Percentiles rank a stretch among this genome's conserved stretches.
Evolutionary conservation across 2,329 filamentous ascomycete genomes (phyloP).

Genomic region (Huntiella moniliformis): DNA sequence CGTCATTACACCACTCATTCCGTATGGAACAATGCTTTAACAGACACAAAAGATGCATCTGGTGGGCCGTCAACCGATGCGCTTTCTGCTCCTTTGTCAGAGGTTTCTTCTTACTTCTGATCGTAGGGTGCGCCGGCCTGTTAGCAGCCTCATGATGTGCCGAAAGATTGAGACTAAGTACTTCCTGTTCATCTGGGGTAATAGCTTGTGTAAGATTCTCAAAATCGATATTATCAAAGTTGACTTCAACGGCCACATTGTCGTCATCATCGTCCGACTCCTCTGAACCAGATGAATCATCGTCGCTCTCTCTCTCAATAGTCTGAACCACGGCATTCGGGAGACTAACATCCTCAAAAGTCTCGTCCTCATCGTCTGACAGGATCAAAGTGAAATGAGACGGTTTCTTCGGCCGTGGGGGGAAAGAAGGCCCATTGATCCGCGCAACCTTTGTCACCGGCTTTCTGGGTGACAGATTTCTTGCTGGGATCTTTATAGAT

Average conservation of each 20-base stretch:
- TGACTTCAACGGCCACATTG: slow-evolving; percentile 24
- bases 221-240: slow-evolving; percentile 32
- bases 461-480: neutral
- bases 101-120: slow-evolving; percentile 24
- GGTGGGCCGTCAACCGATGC: slow-evolving; percentile 59
- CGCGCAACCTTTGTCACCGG: neutral
- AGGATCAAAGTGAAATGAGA: too few relatives aligned
- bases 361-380: slow-evolving; percentile 22
- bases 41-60: slow-evolving; percentile 67
- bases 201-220: slow-evolving; percentile 14
- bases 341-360: slow-evolving; percentile 32
- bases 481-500: neutral
- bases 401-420: neutral
- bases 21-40: slow-evolving; percentile 57
- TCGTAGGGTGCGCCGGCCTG: neutral
- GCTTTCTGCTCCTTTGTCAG: slow-evolving; percentile 34
- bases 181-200: slow-evolving; percentile 15
- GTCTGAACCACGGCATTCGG: slow-evolving; percentile 32
- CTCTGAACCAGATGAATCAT: slow-evolving; percentile 21
- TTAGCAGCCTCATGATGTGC: neutral
- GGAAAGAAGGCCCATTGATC: neutral
- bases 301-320: slow-evolving; percentile 29
- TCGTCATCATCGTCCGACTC: slow-evolving; percentile 12
- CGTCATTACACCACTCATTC: slow-evolving; percentile 80
- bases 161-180: slow-evolving; percentile 32